Evolutionary conservation across 352 stramenopile species (phyloP), one percentile per base, ranked within the genome.

Genomic region (Phytophthora fragariaefolia): DNA sequence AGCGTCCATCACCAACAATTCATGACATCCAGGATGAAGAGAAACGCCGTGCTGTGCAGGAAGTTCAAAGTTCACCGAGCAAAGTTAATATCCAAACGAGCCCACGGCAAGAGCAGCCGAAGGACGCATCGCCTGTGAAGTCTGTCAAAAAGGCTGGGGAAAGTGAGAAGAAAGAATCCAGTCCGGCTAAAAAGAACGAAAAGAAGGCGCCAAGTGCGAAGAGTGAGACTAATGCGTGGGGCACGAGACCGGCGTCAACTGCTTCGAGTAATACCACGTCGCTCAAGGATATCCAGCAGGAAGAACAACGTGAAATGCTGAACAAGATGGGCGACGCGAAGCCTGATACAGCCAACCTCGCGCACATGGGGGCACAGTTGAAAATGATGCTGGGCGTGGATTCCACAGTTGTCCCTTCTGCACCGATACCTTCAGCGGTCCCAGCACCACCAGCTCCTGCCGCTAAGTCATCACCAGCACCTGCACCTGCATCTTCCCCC

Each of bases 351-450:
- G 40, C 70, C 4, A 83, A 92, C 58, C 70, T 96, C 2, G 84
- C 81, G 17, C 80, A 95, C 28, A 96, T 96, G 88, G 88, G 86
- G 28, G 82, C 78, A 12, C 85, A 96, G 50, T 66, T 96, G 24
- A 96, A 96, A 71, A 93, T 94, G 82, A 96, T 96, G 88, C 76
- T 96, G 5, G 88, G 88, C 20, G 87, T 95, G 23, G 76, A 84
- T n/a, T 73, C 77, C 12, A 50, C 47, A 27, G 51, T 56, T 36
- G 67, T 66, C 47, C 30, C 47, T 52, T 45, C 55, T 36, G 24
- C 20, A 0, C 36, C 61, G 53, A 20, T 40, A 38, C 26, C 42
- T 47, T 24, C 46, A 45, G 36, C 55, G 40, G 23, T 17, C 1
- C 34, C 61, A 49, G 27, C 45, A 24, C 54, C 64, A 18, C 59